Base-by-base conservation (phyloP, 2,329 filamentous ascomycete genomes). In the Oidium heveae region DNA sequence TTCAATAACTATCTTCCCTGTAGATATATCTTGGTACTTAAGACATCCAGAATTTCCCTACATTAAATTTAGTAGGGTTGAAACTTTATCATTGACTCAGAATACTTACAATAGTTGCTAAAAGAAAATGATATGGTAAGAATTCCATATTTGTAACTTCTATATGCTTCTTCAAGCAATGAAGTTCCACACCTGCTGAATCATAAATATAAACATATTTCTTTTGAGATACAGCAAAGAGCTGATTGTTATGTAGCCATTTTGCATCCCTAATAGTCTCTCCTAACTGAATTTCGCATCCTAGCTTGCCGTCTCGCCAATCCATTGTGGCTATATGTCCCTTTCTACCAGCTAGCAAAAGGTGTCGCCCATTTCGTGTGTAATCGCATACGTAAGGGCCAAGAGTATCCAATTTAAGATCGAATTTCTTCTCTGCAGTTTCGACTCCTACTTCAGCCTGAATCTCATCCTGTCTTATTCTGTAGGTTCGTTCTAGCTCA, bases 201-300 rank as follows among this genome's bases (percentile, higher is more conserved):
- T 95, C 91, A 71, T 98, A 98, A 59, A 98, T 95, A 70, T 94
- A 98, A 59, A 91, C 85, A 61, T 91, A 83, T 69, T 89, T 91
- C 73, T 94, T 95, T 69, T 98, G 89, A 47, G 91, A 87, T 13
- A 94, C 86, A 0, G 89, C 89, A 68, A 96, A 95, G 68, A 79
- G 84, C 61, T 94, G 86, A 66, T 91, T 88, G 66, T 94, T 94
- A 69, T 95, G 87, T 62, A 96, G 73, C 84, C 87, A 98, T 64
- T 81, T 82, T 28, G 83, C 82, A 68, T 95, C 89, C 54, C 89
- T 75, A 13, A 96, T 75, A 0, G 87, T 96, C 71, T 98, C 91
- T 53, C 81, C 79, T 58, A 98, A 73, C 65, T 98, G 86, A 58
- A 96, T 64, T 66, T 98, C 91, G 65, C 87, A 95, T 7, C 85